These are phyloP conservation scores for Laetiporus sulphureus DNA, from an alignment of 1,284 basidiomycete genomes.

Conservation along the genomic window DNA sequence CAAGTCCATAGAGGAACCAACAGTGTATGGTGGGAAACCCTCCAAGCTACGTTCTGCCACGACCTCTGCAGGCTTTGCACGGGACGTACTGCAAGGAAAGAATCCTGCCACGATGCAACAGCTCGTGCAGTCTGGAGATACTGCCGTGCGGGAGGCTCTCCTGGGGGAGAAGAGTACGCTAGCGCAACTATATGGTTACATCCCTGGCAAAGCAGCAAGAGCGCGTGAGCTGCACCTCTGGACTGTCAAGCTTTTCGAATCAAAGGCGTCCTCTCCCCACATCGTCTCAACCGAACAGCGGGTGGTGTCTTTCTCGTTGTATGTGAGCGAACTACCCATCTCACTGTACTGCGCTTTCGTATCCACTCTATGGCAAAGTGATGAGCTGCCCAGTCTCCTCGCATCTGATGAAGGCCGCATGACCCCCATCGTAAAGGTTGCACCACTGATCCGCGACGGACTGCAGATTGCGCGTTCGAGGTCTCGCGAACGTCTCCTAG, in stretches of 20 bases:
- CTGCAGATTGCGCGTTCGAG: conserved; percentile 53
- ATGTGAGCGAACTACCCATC: conserved; percentile 53
- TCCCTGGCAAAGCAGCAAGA: conserved; percentile 55
- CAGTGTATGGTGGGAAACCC: conserved; percentile 42
- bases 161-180: conserved; percentile 58
- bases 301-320: conserved; percentile 51
- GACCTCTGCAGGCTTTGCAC: conserved; percentile 37
- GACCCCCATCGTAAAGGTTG: conserved; percentile 44
- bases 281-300: conserved; percentile 47
- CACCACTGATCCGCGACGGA: conserved; percentile 37
- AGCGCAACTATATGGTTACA: conserved; percentile 63
- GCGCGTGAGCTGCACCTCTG: conserved; percentile 58
- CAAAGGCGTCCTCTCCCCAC: conserved; percentile 27
- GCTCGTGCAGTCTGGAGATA: conserved; percentile 44
- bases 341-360: conserved; percentile 55
- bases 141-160: conserved; percentile 50
- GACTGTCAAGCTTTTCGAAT: conserved; percentile 42
- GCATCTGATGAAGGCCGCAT: conserved; percentile 37
- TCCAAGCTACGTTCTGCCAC: conserved; percentile 28
- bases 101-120: conserved; percentile 38
- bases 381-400: conserved; percentile 45
- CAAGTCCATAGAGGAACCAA: conserved; percentile 42
- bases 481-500: conserved; percentile 50
- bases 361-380: conserved; percentile 42
- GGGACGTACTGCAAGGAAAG: conserved; percentile 30